Evolutionary conservation across 2,329 filamentous ascomycete genomes (phyloP).

Genomic region (Albophoma yamanashiensis): DNA sequence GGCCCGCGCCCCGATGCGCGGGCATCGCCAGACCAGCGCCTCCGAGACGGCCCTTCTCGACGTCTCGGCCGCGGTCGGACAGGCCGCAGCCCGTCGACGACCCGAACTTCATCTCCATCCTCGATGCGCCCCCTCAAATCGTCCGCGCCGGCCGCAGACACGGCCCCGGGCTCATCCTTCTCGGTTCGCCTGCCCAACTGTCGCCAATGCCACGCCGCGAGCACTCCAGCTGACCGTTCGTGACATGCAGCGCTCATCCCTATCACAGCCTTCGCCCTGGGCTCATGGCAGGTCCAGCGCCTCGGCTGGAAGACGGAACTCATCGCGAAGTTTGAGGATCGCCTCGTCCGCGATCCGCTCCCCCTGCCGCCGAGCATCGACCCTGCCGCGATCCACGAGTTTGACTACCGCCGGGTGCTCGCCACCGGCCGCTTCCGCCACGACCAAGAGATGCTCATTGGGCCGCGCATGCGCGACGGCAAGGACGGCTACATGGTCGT

Average conservation of each 20-base stretch:
- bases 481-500: slow-evolving; percentile 86
- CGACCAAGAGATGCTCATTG: slow-evolving; percentile 93
- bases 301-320: slow-evolving; percentile 90
- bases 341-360: slow-evolving; percentile 73
- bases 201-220: not conserved
- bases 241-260: slow-evolving; percentile 61
- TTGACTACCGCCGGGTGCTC: slow-evolving; percentile 81
- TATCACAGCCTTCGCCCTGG: slow-evolving; percentile 78
- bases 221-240: not conserved
- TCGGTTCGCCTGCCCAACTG: slow-evolving; percentile 37
- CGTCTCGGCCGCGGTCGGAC: slow-evolving; percentile 8
- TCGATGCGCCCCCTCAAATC: slow-evolving; percentile 75
- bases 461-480: slow-evolving; percentile 79
- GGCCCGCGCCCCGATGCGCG: slow-evolving; percentile 1
- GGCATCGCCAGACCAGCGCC: slow-evolving; percentile 1
- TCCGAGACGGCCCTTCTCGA: slow-evolving; percentile 6
- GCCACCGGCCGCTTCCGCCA: slow-evolving; percentile 68
- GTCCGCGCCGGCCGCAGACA: slow-evolving; percentile 65
- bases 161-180: slow-evolving; percentile 68
- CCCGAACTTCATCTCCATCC: slow-evolving; percentile 70
- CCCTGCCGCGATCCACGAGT: slow-evolving; percentile 69
- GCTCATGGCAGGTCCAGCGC: slow-evolving; percentile 91
- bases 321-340: slow-evolving; percentile 85
- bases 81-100: slow-evolving; percentile 53
- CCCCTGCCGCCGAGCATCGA: slow-evolving; percentile 79